Percentiles rank a stretch among this genome's conserved stretches.
Evolutionary conservation across 2,329 filamentous ascomycete species (phyloP).

Genomic region (Pseudogymnoascus sp.): DNA sequence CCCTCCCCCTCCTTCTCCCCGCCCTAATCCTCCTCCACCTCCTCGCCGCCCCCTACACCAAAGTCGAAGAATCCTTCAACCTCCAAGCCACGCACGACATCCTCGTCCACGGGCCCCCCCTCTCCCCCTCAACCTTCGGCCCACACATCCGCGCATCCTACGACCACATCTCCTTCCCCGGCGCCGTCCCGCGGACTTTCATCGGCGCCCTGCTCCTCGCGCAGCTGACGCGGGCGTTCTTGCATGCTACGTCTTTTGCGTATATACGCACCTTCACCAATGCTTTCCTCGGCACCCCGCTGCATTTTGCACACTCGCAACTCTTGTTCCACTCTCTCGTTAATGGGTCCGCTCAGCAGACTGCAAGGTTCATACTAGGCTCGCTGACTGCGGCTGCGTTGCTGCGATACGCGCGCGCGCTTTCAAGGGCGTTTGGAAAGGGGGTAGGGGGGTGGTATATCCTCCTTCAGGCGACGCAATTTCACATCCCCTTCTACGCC

Average conservation of each 20-base stretch:
- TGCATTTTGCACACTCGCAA: conserved; percentile 30
- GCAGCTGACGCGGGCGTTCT: conserved; percentile 46
- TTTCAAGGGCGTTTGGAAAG: conserved; percentile 60
- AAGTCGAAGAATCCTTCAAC: conserved; percentile 98
- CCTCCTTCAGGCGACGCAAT: conserved; percentile 71
- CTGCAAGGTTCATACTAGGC: conserved; percentile 71
- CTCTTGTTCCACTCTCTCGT: not conserved
- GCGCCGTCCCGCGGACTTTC: conserved; percentile 86
- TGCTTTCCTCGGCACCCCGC: conserved; percentile 32
- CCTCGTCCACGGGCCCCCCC: conserved; percentile 66
- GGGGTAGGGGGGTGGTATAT: conserved; percentile 70
- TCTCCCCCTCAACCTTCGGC: not conserved
- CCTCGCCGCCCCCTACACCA: conserved; percentile 74
- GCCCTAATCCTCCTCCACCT: conserved; percentile 60
- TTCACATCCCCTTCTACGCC: conserved; percentile 88
- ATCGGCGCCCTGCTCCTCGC: conserved; percentile 71
- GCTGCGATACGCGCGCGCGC: conserved; percentile 51
- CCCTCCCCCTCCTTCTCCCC: conserved; percentile 44
- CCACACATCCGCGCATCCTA: conserved; percentile 54
- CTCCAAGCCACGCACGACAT: conserved; percentile 92
- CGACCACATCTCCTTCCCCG: conserved; percentile 86
- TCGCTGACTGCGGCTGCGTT: conserved; percentile 64
- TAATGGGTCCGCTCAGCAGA: conserved; percentile 37
- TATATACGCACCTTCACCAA: not conserved
- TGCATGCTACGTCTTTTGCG: not conserved